Percentiles rank a stretch among this genome's conserved stretches.
Evolutionary conservation across 1,284 basidiomycete species (phyloP).

Genomic region (Cryptococcus sp.): DNA sequence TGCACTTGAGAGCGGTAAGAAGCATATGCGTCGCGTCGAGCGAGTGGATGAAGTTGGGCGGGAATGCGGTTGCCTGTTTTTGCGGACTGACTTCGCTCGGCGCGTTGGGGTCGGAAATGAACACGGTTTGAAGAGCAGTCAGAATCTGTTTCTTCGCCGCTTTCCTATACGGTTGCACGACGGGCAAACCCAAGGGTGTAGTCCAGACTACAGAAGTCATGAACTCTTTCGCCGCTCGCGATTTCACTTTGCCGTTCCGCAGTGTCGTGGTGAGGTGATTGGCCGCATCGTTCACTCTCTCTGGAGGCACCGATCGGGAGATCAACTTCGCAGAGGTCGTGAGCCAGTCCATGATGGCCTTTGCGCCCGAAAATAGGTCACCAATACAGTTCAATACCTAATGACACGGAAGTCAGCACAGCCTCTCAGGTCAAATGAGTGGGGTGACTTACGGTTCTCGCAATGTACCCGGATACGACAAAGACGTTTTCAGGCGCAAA

Average conservation of each 20-base stretch:
- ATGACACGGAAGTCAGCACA: neutral
- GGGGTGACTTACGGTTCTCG: conserved; percentile 62
- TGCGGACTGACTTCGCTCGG: conserved; percentile 77
- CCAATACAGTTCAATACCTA: conserved; percentile 82
- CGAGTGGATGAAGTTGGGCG: conserved; percentile 97
- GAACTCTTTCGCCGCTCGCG: conserved; percentile 67
- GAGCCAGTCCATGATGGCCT: conserved; percentile 90
- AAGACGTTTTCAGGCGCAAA: conserved; percentile 74
- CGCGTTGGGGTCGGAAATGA: conserved; percentile 82
- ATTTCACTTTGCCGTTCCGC: conserved; percentile 14
- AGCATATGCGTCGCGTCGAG: conserved; percentile 99
- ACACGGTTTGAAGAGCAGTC: conserved; percentile 88
- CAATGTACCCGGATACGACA: conserved; percentile 77
- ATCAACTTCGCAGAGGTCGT: conserved; percentile 80
- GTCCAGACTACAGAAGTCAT: conserved; percentile 98
- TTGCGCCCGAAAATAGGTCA: conserved; percentile 88
- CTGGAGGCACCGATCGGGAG: conserved; percentile 79
- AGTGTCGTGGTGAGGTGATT: conserved; percentile 16
- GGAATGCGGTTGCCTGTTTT: conserved; percentile 96
- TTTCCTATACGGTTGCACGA: conserved; percentile 96
- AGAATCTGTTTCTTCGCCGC: conserved; percentile 72
- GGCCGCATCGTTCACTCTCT: conserved; percentile 64
- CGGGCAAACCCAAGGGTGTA: conserved; percentile 87
- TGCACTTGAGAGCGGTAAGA: conserved; percentile 89
- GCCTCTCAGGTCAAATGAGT: neutral